phyloP scores from a whole-genome alignment of 257 asterid species.

The Echium plantagineum region DNA sequence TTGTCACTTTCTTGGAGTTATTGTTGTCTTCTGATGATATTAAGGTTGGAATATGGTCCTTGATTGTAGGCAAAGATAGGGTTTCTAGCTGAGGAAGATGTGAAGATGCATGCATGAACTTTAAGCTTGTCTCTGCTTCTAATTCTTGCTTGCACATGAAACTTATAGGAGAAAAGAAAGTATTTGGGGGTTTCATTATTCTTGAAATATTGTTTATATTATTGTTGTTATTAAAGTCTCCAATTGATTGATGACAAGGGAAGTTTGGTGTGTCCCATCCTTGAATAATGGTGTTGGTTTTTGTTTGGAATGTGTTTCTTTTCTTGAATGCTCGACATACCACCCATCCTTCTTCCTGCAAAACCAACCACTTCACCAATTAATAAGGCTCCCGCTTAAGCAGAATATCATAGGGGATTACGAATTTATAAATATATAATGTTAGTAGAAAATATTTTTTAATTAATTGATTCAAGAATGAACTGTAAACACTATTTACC shows the following conservation, averaged over 20 bases:
- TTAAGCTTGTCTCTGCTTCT: conserved; percentile 23
- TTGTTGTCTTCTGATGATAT: conserved; percentile 2
- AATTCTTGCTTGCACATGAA: conserved; percentile 42
- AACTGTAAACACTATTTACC: too few species aligned
- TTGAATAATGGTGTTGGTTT: conserved; percentile 17
- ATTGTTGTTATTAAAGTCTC: conserved; percentile 19
- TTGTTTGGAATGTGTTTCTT: conserved; percentile 34
- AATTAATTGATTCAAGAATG: too few species aligned
- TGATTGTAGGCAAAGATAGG: conserved; percentile 28
- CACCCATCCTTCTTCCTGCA: conserved; percentile 77
- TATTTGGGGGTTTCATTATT: conserved; percentile 19
- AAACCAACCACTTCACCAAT: not conserved
- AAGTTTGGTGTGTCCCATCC: conserved; percentile 43
- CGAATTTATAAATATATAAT: too few species aligned
- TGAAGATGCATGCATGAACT: conserved; percentile 13
- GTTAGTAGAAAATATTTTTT: too few species aligned
- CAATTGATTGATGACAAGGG: conserved; percentile 24
- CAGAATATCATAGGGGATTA: too few species aligned
- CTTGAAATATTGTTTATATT: conserved; percentile 12
- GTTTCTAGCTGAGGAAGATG: conserved; percentile 54
- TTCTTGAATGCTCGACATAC: conserved; percentile 70
- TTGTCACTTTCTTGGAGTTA: conserved; percentile 24
- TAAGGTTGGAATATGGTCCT: conserved; percentile 10
- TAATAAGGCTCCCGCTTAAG: too few species aligned
- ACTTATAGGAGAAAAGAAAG: conserved; percentile 14